Conservation (phyloP, 2,329 filamentous ascomycete species). For the Arthrocladium fulminans region DNA sequence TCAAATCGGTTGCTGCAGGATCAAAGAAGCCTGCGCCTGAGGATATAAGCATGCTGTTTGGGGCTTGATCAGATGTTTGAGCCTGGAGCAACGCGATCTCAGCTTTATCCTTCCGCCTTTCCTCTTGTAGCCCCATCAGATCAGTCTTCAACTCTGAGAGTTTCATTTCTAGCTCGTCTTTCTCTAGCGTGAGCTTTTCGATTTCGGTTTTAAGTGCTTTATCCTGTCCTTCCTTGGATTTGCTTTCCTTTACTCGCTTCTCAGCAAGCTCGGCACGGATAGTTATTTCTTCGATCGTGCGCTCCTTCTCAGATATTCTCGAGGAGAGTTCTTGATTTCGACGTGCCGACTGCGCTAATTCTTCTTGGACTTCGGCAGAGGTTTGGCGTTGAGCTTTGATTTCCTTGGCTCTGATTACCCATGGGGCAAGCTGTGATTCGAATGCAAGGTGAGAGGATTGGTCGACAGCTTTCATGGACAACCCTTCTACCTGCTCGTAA, state of each 20-base stretch:
- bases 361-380: constrained; percentile 74
- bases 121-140: constrained; percentile 30
- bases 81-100: constrained; percentile 37
- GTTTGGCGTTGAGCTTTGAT: constrained; percentile 73
- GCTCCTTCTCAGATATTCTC: constrained; percentile 63
- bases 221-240: constrained; percentile 56
- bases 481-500: constrained; percentile 41
- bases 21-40: constrained; percentile 31
- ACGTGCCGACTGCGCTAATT: constrained; percentile 69
- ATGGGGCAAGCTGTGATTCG: constrained; percentile 65
- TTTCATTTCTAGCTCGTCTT: constrained; percentile 27
- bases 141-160: constrained; percentile 30
- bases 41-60: constrained; percentile 28
- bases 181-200: constrained; percentile 30
- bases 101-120: constrained; percentile 34
- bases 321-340: constrained; percentile 70
- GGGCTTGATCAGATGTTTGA: constrained; percentile 29
- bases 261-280: constrained; percentile 91
- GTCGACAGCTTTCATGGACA: constrained; percentile 61
- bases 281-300: constrained; percentile 69
- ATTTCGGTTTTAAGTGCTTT: constrained; percentile 37
- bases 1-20: constrained; percentile 35
- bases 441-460: constrained; percentile 69
- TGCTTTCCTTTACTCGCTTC: constrained; percentile 74
- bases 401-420: constrained; percentile 72